phyloP scores from a whole-genome alignment of 2,329 filamentous ascomycete genomes.

The Calonectria naviculata region DNA sequence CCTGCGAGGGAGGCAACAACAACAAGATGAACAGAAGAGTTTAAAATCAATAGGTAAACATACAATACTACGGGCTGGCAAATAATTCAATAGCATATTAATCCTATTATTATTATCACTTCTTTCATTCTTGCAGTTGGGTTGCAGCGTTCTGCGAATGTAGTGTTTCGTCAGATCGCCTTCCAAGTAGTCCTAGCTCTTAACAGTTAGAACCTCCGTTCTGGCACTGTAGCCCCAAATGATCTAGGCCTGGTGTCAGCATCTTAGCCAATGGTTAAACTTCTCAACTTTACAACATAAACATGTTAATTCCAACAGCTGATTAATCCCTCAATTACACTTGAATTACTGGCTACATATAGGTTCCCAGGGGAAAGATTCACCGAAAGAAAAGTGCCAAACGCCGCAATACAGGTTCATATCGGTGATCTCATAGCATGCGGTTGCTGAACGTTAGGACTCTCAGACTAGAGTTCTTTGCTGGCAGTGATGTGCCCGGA shows the following conservation, averaged over 20 bases:
- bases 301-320: not conserved
- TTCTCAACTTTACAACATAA: not conserved
- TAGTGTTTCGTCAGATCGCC: not conserved
- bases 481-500: constrained; percentile 23
- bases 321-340: constrained; percentile 81
- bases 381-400: not conserved
- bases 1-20: no score
- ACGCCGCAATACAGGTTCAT: no score
- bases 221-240: not conserved
- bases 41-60: no score
- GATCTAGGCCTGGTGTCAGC: not conserved
- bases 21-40: no score
- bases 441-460: constrained; percentile 39
- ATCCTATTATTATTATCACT: not conserved
- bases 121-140: not conserved
- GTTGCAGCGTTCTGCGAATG: no score
- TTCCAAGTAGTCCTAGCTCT: no score
- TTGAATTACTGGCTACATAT: constrained; percentile 68
- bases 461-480: constrained; percentile 32
- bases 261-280: not conserved
- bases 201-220: not conserved
- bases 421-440: no score
- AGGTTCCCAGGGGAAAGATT: not conserved
- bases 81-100: no score
- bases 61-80: no score